Conservation (phyloP, 2,329 filamentous ascomycete species). For the Botryotinia globosa region DNA sequence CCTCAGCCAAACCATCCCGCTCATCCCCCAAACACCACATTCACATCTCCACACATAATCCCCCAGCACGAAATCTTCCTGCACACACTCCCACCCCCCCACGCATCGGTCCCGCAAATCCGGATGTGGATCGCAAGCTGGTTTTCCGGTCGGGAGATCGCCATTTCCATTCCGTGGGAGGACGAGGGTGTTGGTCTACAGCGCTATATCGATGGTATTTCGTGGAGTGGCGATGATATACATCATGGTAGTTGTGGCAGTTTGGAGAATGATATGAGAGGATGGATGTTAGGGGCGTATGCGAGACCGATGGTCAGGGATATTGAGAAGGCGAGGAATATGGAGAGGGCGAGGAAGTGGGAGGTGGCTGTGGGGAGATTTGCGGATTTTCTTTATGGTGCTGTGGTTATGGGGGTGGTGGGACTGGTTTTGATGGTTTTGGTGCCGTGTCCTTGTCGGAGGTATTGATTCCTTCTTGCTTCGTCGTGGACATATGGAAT, state of each 20-base stretch:
- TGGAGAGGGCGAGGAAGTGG: neutral
- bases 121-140: neutral
- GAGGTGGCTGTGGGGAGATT: neutral
- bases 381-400: neutral
- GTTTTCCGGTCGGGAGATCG: neutral
- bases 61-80: conserved; percentile 4
- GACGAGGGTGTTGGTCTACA: neutral
- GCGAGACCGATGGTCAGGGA: neutral
- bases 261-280: neutral
- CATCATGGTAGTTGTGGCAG: too few species aligned
- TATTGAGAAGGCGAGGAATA: neutral
- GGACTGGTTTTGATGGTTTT: neutral
- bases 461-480: neutral
- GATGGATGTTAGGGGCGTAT: neutral
- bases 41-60: accelerated
- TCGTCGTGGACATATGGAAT: neutral
- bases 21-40: neutral
- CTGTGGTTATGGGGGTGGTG: neutral
- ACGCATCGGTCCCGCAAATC: neutral
- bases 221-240: neutral
- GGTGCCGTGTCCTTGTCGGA: neutral
- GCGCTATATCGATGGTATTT: neutral
- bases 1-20: neutral
- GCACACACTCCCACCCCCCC: neutral
- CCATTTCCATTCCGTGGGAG: neutral